Evolutionary conservation across 1,284 basidiomycete genomes (phyloP), one percentile per base, ranked within the genome.

Genomic region (Cutaneotrichosporon sp.): DNA sequence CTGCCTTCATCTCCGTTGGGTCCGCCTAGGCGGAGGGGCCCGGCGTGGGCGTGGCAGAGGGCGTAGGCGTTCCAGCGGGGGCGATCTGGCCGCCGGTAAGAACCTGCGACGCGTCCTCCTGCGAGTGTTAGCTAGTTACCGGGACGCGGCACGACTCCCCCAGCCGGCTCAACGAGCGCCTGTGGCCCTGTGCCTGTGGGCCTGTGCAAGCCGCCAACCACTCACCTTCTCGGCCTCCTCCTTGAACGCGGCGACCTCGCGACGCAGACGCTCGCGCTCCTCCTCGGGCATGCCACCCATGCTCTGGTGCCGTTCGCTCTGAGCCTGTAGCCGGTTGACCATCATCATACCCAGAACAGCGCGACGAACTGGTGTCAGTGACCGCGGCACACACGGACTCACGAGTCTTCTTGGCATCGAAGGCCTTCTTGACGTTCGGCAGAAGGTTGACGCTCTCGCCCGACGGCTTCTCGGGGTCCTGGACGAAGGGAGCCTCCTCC

Each of bases 371-470:
- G 34, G 43, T 42, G 45, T 49, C 31, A 34, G 31, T 14, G 25
- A 16, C 3, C 8, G 31, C 8, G 54, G 9, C 13, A 50, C 2
- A 1, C 5, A 9, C 13, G 29, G 3, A 84, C 89, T 64, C 73
- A 92, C 92, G 93, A 16, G 90, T 87, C 80, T 86, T 87, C 82
- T 86, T 90, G 36, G 91, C 92, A 72, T 95, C 87, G 82, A 95
- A 93, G 38, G 87, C 88, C 80, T 87, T 90, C 83, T 89, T 90
- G 78, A 97, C 89, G 59, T 90, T 87, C 43, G 93, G 93, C 71
- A 95, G 81, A 75, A 97, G 82, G 81, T 95, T 87, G 54, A 85
- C 86, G 20, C 88, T 87, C 49, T 83, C 82, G 38, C 89, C 89
- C 29, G 81, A 82, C 43, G 81, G 74, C 63, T 82, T 84, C 62